Base-by-base conservation (phyloP, 192 early-diverging fungal genomes). In the Phycomyces nitens region DNA sequence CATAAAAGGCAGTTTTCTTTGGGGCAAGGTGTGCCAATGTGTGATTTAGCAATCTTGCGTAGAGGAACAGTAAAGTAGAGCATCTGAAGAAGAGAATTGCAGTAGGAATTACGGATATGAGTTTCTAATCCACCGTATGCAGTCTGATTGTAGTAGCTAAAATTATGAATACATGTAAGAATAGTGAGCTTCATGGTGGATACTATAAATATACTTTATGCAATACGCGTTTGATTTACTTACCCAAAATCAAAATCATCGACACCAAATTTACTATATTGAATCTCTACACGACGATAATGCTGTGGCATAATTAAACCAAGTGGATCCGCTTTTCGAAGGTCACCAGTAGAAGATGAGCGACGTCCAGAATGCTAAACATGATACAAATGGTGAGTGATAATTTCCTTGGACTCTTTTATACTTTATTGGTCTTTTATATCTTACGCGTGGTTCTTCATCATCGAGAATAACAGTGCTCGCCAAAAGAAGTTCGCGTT, bases 171-270 rank as follows among this genome's bases (percentile, higher is more conserved):
- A 34, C 7, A 34, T 34, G 29, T 34, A 34, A 34, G 29, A 34
- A 34, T 34, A 34, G 7, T 7, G 7, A 34, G 7, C 3, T 34
- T 34, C 7, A 34, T 34, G 7, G 29, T 34, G 29, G 3, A 7
- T 34, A 34, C 29, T 34, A 2, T 34, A 34, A 7, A 34, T 7
- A 34, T 34, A 34, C 7, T 34, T 34, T 5, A 7, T 34, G 29
- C 2, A 5, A 5, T 7, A 34, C 2, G 29, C 7, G 29, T 7
- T 7, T 34, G 3, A 5, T 34, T 34, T 34, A 26, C 72, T 73
- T 73, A 79, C 75, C 88, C 95, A 84, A 99, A 99, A 71, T 99
- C 97, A 80, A 97, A 99, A 78, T 99, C 97, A 60, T 99, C 95
- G 8, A 99, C 88, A 14, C 97, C 97, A 70, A 99, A 99, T 60